Base-by-base conservation (phyloP, 1,139 yeast genomes). In the Kluyveromyces sp. region DNA sequence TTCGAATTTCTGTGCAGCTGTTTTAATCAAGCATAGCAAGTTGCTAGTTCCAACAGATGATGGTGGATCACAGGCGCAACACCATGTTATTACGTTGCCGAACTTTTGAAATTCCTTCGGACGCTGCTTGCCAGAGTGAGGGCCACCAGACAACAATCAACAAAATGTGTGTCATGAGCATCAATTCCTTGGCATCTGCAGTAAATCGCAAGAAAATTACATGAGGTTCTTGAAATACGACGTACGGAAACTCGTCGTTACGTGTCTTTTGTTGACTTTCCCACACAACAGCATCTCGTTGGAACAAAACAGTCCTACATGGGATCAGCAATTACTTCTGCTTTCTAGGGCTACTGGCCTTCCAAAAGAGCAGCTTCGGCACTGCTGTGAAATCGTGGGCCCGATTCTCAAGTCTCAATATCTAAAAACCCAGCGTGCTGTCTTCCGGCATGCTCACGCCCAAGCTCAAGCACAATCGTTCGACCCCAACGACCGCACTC, bases 321-420 rank as follows among this genome's bases (percentile, higher is more conserved):
- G 37, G 28, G 41, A 42, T 8, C 21, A 30, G 26, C n/a, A 26
- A 7, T 5, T 37, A 8, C 40, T n/a, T 10, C 31, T 36, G 10
- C 21, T 37, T 7, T 42, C 45, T 3, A 29, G 29, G 4, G 45
- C 41, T 4, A 30, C 45, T 8, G 45, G 45, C 8, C 21, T 42
- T 26, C 10, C 36, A 21, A 15, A 31, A 8, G 50, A 47, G 25
- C 62, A 59, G 39, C 46, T 59, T 7, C 50, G 47, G 10, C 50
- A 55, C 45, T 58, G 63, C 45, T 53, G 60, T 36, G 52, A 57
- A 6, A 53, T 59, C 7, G 57, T 57, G n/a, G 52, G 62, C 34
- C 54, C 60, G 4, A 48, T 58, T 0, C 41, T 58, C 2, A 50
- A 42, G 30, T 36, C 45, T 4, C 30, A 42, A 25, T 30, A 25